Evolutionary conservation across 2,329 filamentous ascomycete genomes (phyloP).

Genomic region (Aspergillus bombycis): DNA sequence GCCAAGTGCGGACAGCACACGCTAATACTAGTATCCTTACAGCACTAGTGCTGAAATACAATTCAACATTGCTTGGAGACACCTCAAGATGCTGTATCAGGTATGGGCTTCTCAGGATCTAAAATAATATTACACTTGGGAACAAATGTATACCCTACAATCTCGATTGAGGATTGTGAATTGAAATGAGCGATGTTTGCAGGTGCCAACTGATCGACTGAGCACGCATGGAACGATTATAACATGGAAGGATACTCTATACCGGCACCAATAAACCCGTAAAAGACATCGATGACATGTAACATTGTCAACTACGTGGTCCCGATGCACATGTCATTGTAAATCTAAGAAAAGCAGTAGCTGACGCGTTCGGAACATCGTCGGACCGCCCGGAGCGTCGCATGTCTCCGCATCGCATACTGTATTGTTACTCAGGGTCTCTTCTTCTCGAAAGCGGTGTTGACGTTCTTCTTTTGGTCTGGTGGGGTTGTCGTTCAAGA

Average conservation of each 20-base stretch:
- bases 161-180: neutral
- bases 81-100: no score
- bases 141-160: neutral
- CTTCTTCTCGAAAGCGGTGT: slow-evolving; percentile 11
- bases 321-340: neutral
- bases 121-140: no score
- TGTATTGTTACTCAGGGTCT: neutral
- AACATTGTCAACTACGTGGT: neutral
- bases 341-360: slow-evolving; percentile 4
- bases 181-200: neutral
- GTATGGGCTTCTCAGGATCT: no score
- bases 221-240: neutral
- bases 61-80: no score
- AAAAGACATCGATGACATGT: neutral
- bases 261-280: neutral
- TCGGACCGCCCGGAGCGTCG: slow-evolving; percentile 37
- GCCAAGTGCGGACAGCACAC: neutral
- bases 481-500: slow-evolving; percentile 26
- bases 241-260: neutral
- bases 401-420: slow-evolving; percentile 30
- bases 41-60: no score
- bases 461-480: slow-evolving; percentile 23
- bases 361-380: slow-evolving; percentile 35
- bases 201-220: neutral
- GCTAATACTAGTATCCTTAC: no score